A percentile compares a stretch with the other conserved stretches of the same genome.
Evolutionary conservation across 129 eudicot genomes (phyloP).

Genomic region (Smallanthus sonchifolius): DNA sequence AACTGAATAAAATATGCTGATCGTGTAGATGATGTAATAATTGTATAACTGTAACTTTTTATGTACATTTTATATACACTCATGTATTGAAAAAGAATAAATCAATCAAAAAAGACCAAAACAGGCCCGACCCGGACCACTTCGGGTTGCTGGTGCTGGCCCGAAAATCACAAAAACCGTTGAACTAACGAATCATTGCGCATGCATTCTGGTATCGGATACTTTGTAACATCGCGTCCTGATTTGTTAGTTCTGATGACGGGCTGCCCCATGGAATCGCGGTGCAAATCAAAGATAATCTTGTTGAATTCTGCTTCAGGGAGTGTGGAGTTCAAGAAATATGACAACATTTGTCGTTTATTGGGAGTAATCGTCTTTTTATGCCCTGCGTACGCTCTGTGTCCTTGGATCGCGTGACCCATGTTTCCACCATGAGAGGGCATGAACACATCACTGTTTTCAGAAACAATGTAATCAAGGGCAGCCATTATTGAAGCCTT

Average conservation of each 20-base stretch:
- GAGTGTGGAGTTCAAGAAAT: slow-evolving; percentile 66
- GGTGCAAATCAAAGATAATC: slow-evolving; percentile 66
- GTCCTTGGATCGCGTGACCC: slow-evolving; percentile 46
- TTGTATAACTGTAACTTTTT: slow-evolving; percentile 17
- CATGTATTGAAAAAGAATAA: slow-evolving; percentile 16
- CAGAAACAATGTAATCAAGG: slow-evolving; percentile 76
- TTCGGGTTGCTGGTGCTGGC: background rate
- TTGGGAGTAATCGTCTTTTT: slow-evolving; percentile 87
- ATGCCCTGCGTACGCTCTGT: slow-evolving; percentile 93
- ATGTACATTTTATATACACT: slow-evolving; percentile 24
- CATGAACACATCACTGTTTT: slow-evolving; percentile 89
- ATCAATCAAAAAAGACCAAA: slow-evolving; percentile 16
- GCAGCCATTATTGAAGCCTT: slow-evolving; percentile 89
- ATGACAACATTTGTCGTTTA: slow-evolving; percentile 76
- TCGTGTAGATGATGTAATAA: slow-evolving; percentile 22
- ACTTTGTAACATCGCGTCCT: slow-evolving; percentile 88
- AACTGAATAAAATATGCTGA: background rate
- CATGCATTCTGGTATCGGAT: slow-evolving; percentile 97
- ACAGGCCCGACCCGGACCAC: background rate
- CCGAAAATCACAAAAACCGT: background rate
- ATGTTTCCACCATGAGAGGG: slow-evolving; percentile 99
- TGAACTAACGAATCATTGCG: slow-evolving; percentile 38
- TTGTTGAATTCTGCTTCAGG: slow-evolving; percentile 61
- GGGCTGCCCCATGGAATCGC: slow-evolving; percentile 89
- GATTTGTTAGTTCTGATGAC: slow-evolving; percentile 65